Conservation (phyloP, 164 flowering plant genomes). For the Vitis labrusca region DNA sequence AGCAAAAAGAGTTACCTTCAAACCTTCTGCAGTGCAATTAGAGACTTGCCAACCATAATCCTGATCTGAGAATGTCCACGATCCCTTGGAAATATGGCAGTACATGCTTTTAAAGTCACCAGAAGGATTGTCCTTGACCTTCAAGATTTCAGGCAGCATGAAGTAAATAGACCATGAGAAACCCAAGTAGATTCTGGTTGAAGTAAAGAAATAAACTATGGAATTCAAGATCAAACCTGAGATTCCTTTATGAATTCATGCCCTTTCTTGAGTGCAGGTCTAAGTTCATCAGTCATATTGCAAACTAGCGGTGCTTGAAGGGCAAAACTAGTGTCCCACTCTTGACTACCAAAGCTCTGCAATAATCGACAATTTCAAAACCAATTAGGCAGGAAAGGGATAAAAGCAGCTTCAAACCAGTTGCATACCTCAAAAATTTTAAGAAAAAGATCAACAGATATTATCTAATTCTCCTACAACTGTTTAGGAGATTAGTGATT, state of each 20-base stretch:
- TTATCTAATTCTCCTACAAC: no score
- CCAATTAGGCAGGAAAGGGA: not conserved
- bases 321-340: conserved; percentile 53
- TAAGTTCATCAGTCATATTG: conserved; percentile 36
- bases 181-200: no score
- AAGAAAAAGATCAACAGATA: not conserved
- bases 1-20: conserved; percentile 26
- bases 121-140: conserved; percentile 48
- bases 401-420: not conserved
- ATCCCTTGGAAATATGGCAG: conserved; percentile 53
- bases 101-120: conserved; percentile 43
- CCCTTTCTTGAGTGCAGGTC: conserved; percentile 25
- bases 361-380: conserved; percentile 10
- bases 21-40: conserved; percentile 58
- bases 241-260: conserved; percentile 34
- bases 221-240: conserved; percentile 23
- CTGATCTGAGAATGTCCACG: conserved; percentile 56
- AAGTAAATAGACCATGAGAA: no score
- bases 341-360: conserved; percentile 52
- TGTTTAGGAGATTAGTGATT: no score
- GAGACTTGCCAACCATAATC: conserved; percentile 68
- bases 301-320: conserved; percentile 49
- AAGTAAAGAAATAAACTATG: not conserved
- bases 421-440: not conserved
- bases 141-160: not conserved